phyloP scores from a whole-genome alignment of 768 basidiomycete genomes.

The Tricholoma terreum region DNA sequence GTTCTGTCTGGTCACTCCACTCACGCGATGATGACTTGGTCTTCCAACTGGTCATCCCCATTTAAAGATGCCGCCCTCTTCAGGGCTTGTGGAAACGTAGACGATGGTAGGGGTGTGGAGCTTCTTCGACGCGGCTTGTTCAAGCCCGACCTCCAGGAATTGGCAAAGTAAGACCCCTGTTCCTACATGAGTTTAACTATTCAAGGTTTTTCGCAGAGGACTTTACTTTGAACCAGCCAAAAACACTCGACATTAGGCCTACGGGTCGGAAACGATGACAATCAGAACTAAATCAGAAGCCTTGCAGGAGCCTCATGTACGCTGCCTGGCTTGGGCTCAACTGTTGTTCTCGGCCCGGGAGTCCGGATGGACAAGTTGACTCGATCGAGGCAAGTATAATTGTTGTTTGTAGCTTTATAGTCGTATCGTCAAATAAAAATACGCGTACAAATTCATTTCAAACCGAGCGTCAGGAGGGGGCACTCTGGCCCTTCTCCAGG shows the following conservation, averaged over 20 bases:
- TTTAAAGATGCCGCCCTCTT: not conserved
- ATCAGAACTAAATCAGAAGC: not conserved
- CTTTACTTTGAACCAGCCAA: not conserved
- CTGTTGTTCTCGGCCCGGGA: not conserved
- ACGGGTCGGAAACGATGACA: not conserved
- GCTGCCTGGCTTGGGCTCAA: too few species aligned
- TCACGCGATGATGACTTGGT: not conserved
- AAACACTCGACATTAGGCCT: not conserved
- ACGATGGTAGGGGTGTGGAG: not conserved
- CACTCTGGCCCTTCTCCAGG: conserved; percentile 5
- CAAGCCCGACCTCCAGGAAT: too few species aligned
- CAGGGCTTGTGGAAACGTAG: not conserved
- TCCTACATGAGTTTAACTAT: not conserved
- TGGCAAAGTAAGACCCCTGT: not conserved
- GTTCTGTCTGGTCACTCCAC: not conserved
- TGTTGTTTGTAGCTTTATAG: too few species aligned
- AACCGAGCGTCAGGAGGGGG: not conserved
- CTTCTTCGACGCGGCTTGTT: too few species aligned
- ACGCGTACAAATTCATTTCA: too few species aligned
- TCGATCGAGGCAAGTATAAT: too few species aligned
- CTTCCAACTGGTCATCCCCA: not conserved
- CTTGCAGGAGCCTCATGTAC: not conserved
- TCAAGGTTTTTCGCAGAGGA: not conserved
- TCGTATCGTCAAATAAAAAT: too few species aligned
- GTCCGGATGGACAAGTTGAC: not conserved